Evolutionary conservation across 148 eudicot genomes (phyloP), one percentile per base, ranked within the genome.

Genomic region (Chenopodium quinoa): DNA sequence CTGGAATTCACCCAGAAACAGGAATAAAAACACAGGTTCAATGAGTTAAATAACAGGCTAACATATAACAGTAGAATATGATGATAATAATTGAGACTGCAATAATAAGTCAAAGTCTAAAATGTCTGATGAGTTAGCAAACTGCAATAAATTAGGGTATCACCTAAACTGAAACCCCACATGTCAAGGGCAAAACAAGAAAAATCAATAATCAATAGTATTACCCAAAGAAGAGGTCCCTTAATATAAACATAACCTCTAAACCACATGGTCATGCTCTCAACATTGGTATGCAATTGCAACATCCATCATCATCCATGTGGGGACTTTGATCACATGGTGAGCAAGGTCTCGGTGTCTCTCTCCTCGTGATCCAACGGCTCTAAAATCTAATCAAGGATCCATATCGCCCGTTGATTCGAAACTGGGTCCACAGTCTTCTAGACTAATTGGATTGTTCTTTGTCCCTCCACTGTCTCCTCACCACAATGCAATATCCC

Each of bases 391-490:
- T 63, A 71, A 65, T 27, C 75, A 10, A 47, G 37, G 76, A 63
- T 78, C 20, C 67, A 87, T 88, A 88, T 66, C 65, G 47, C 32
- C 92, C 90, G 81, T 91, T 72, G 71, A 56, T 65, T 27, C 62
- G 31, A 52, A 37, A 31, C 17, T 47, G 37, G 85, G 86, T 40
- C 90, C 88, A 89, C 86, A 76, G 82, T 72, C 74, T 81, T 85
- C 86, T 74, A 87, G 79, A 54, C 78, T 78, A 16, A 62, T 75
- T 83, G 82, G 85, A 86, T 84, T 82, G 88, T 75, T 85, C 50
- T 14, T 63, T 89, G 90, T 89, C 90, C 79, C 88, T 64, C 80
- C 83, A 75, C 50, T 91, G 90, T 86, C 81, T 84, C 91, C 91
- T 72, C 80, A 78, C 73, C 60, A 34, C 77, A 80, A 50, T 73